Percentiles rank a stretch among this genome's conserved stretches.
phyloP scores from a whole-genome alignment of 129 eudicot genomes.

The Flaveria ramosissima region DNA sequence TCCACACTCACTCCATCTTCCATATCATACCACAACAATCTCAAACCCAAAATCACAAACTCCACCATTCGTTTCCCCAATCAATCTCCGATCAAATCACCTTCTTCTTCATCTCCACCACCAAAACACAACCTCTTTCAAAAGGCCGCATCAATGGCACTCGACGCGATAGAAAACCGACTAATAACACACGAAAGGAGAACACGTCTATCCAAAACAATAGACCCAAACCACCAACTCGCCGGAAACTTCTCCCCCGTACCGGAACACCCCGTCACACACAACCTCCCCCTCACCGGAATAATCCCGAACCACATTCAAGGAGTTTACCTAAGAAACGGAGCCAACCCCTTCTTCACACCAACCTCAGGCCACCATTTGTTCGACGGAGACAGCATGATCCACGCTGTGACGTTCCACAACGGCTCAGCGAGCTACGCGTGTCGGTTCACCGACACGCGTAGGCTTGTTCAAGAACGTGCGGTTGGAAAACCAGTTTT shows the following conservation, averaged over 20 bases:
- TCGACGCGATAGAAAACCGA: conserved; percentile 46
- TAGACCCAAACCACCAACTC: conserved; percentile 41
- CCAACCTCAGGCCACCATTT: conserved; percentile 52
- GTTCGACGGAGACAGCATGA: conserved; percentile 56
- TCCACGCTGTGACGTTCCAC: conserved; percentile 42
- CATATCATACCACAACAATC: conserved; percentile 23
- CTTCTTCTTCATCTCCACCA: not conserved
- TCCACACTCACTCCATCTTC: not conserved
- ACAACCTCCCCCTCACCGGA: conserved; percentile 34
- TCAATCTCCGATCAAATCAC: conserved; percentile 8
- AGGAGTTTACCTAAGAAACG: conserved; percentile 46
- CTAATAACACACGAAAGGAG: conserved; percentile 35
- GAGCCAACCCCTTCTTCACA: conserved; percentile 46
- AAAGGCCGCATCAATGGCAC: conserved; percentile 50
- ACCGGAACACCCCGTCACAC: conserved; percentile 43
- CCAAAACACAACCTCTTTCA: conserved; percentile 49
- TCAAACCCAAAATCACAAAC: not conserved
- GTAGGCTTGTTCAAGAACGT: conserved; percentile 39
- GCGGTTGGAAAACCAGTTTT: conserved; percentile 38
- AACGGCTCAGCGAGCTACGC: conserved; percentile 42
- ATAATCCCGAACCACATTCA: conserved; percentile 37
- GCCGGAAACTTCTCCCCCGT: conserved; percentile 49
- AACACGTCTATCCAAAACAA: conserved; percentile 48
- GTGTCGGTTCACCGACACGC: conserved; percentile 42
- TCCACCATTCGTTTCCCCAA: conserved; percentile 36